These are phyloP conservation scores for Graphilbum ipis-grandicollis DNA, from an alignment of 2,329 filamentous ascomycete species.

Conservation along the genomic window DNA sequence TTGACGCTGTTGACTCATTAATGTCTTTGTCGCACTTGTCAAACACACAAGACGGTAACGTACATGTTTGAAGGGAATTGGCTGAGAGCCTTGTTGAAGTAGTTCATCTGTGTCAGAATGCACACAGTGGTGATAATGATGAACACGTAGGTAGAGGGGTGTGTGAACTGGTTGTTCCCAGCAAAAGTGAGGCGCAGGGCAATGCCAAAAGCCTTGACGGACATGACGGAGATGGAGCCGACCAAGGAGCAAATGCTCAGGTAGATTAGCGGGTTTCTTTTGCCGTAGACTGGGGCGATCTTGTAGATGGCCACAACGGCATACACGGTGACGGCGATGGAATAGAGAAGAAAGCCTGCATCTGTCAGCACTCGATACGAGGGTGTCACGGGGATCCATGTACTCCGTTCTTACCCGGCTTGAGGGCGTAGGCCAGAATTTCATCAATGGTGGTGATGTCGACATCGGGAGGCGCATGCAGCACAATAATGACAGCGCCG, in stretches of 20 bases:
- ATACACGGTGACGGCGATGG: constrained; percentile 61
- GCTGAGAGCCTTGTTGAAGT: constrained; percentile 96
- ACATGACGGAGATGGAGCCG: constrained; percentile 96
- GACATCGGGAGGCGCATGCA: constrained; percentile 89
- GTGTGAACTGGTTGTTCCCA: constrained; percentile 87
- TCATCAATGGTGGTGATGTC: constrained; percentile 83
- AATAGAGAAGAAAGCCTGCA: constrained; percentile 78
- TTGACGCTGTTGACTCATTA: constrained; percentile 78
- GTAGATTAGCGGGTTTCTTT: constrained; percentile 90
- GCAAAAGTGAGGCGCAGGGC: constrained; percentile 86
- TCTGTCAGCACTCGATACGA: not conserved
- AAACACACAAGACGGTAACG: constrained; percentile 14
- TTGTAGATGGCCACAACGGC: constrained; percentile 92
- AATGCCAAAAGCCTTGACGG: constrained; percentile 95
- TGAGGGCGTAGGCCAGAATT: constrained; percentile 77
- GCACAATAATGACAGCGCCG: constrained; percentile 89
- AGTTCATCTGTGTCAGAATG: constrained; percentile 99
- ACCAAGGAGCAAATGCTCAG: constrained; percentile 96
- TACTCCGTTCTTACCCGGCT: constrained; percentile 52
- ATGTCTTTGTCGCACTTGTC: too few relatives aligned
- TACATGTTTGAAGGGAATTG: constrained; percentile 97
- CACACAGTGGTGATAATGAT: constrained; percentile 84
- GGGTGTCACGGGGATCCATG: not conserved
- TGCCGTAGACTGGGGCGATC: constrained; percentile 75
- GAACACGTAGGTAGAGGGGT: constrained; percentile 94